Percentiles rank a stretch among this genome's conserved stretches.
phyloP scores from a whole-genome alignment of 1,139 yeast species.

The Candida pseudoviswanathii region DNA sequence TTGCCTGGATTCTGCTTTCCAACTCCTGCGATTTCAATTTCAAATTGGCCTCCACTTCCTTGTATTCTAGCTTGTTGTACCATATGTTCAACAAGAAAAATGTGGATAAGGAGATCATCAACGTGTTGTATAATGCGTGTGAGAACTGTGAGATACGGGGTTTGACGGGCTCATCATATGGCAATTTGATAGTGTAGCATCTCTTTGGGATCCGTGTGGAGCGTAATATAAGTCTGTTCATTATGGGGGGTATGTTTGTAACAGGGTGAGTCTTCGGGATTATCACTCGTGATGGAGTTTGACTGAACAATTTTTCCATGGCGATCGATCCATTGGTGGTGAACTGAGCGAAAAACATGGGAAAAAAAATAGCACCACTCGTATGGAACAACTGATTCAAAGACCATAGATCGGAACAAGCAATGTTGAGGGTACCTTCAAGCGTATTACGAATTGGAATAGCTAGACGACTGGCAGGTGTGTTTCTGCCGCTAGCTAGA shows the following conservation, averaged over 20 bases:
- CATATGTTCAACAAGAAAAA: conserved; percentile 39
- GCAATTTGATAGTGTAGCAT: conserved; percentile 10
- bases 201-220: neutral
- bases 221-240: conserved; percentile 1
- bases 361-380: neutral
- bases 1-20: conserved; percentile 33
- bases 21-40: conserved; percentile 25
- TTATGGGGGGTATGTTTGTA: neutral
- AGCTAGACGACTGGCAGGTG: neutral
- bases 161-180: conserved; percentile 18
- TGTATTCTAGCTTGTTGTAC: conserved; percentile 36
- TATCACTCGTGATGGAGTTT: neutral
- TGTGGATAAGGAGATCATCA: conserved; percentile 43
- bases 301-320: neutral
- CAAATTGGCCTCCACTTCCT: conserved; percentile 30
- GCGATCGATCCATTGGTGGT: neutral
- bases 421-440: neutral
- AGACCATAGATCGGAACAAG: too few species aligned
- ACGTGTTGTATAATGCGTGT: conserved; percentile 41
- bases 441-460: conserved; percentile 3
- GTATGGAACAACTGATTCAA: neutral
- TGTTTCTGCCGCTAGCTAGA: neutral
- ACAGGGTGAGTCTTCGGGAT: neutral
- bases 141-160: conserved; percentile 42
- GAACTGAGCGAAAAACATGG: neutral